Percentiles rank a stretch among this genome's conserved stretches.
These are phyloP conservation scores for Spencermartinsiella ligniputridi DNA, from an alignment of 1,139 yeast species.

Conservation along the genomic window DNA sequence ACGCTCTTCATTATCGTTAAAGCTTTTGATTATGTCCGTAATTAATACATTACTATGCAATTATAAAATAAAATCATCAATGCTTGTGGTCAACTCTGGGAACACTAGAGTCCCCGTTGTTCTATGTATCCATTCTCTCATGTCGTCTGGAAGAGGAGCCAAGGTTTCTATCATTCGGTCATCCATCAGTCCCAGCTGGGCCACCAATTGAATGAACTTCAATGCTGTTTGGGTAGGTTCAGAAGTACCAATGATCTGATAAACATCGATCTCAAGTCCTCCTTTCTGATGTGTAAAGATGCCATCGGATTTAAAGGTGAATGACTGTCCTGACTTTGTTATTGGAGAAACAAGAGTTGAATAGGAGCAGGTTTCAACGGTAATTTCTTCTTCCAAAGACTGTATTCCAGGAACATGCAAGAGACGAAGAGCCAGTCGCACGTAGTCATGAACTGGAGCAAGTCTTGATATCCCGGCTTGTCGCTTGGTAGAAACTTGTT, in stretches of 20 bases:
- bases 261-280: constrained; percentile 6
- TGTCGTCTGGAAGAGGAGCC: background rate
- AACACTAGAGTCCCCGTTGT: background rate
- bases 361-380: background rate
- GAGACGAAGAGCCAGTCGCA: background rate
- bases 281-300: constrained; percentile 1
- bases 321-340: background rate
- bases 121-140: background rate
- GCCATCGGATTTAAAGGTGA: background rate
- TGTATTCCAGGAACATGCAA: background rate
- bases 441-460: background rate
- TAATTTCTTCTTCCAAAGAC: background rate
- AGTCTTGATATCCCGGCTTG: background rate
- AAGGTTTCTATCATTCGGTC: background rate
- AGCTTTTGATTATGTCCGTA: too few species aligned
- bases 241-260: background rate
- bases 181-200: background rate
- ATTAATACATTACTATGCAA: background rate
- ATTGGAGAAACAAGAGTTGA: background rate
- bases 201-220: background rate
- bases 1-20: too few species aligned
- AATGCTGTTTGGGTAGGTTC: background rate
- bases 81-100: background rate
- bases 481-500: background rate
- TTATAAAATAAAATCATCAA: background rate